Base-by-base conservation (phyloP, 768 basidiomycete species). In the Kondoa subrosea region DNA sequence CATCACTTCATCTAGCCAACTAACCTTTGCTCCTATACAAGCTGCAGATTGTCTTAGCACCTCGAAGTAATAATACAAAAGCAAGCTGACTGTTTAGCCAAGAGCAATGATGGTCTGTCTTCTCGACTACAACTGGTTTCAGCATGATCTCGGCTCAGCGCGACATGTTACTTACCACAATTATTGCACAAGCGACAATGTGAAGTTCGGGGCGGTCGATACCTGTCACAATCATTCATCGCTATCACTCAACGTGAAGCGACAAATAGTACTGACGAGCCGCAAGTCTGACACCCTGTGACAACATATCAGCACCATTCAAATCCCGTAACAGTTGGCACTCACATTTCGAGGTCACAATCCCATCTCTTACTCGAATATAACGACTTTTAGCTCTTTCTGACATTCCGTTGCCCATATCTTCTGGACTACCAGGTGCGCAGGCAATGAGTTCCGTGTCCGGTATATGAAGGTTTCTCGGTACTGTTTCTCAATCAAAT, bases 111-210 rank as follows among this genome's bases (percentile, higher is more conserved):
- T 92, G 88, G 76, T 93, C 91, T 71, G 92, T 96, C 12, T 86
- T 63, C 30, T 63, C 61, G 27, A 63, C 58, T 60, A 50, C 14
- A 60, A 26, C 58, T 12, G 8, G 29, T 31, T 14, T 25, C 25
- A 26, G n/a, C 58, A 4, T 25, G 14, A 25, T 56, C 58, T 4
- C 30, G 4, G 4, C 58, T 31, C 14, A 4, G 4, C 14, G 4
- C 58, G 25, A 4, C 8, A 31, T 8, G 8, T 8, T 60, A 86
- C 71, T 96, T 92, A 17, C 96, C 90, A 74, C 93, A 99, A 75
- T 97, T 97, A 73, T 95, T 90, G 75, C 93, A 99, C 87, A 95
- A 83, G 76, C 91, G 89, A 76, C 93, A 99, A 77, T 99, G 93
- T 74, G 89, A 93, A 25, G 91, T 87, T 70, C 93, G 80, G 2